Base-by-base conservation (phyloP, 2,329 filamentous ascomycete genomes). In the Aphanoascus verrucosus region DNA sequence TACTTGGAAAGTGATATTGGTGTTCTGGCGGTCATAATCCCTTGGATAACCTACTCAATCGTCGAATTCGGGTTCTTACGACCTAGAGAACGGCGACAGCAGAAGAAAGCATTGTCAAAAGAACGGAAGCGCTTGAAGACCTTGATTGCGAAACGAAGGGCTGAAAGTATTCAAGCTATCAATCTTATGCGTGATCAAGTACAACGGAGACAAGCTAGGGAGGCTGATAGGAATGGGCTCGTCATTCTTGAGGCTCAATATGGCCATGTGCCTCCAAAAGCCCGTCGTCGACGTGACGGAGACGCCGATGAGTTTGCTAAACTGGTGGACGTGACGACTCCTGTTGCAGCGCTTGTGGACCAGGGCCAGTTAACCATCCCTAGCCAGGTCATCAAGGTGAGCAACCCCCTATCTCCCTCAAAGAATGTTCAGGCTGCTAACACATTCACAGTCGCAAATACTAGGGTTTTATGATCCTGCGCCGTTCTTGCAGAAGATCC, bases 381-480 rank as follows among this genome's bases (percentile, higher is more conserved):
- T n/a, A 57, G 61, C 19, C 61, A 64, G 11, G 62, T 64, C 2
- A 56, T 62, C 51, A 73, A 70, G 61, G 70, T 71, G 52, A 52
- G 54, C 52, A 19, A 5, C 47, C 3, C 9, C 19, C 23, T 38
- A 8, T 19, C n/a, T 40, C 34, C 32, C 15, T 3, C 32, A 11
- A 23, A 31, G 7, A 1, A 28, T 15, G 14, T 23, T 6, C 41
- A 8, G 56, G 37, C 46, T 51, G 42, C 62, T 66, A 49, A 69
- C 50, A 15, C n/a, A n/a, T 20, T 40, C 14, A 43, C 55, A 72
- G 71, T 69, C 67, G 54, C 64, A 72, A 57, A 67, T 73, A 17
- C 56, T 71, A 15, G 71, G 71, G 0, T 74, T 73, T 61, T 63
- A 71, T 52, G 71, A 74, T 46, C 71, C 71, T 17, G 69, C 69